Evolutionary conservation across 2,329 filamentous ascomycete species (phyloP).

Genomic region (Curvularia sp.): DNA sequence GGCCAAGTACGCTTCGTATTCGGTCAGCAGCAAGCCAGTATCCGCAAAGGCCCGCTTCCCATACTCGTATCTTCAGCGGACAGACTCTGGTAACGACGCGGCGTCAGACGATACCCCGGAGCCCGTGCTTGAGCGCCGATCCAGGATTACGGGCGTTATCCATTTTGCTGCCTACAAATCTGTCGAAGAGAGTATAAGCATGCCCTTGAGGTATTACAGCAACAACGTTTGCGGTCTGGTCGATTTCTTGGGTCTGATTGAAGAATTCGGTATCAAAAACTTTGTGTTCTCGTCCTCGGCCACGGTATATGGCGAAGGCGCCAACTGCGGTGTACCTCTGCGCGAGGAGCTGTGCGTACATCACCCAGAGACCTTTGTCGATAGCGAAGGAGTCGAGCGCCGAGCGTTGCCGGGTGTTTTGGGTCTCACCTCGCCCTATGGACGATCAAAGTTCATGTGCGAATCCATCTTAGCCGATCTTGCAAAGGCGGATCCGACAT

Average conservation of each 20-base stretch:
- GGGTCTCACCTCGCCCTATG: conserved; percentile 70
- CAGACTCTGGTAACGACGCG: conserved; percentile 45
- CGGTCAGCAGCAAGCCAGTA: conserved; percentile 28
- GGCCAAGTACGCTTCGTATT: conserved; percentile 51
- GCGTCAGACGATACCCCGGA: conserved; percentile 33
- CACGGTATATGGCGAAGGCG: conserved; percentile 66
- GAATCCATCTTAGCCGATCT: conserved; percentile 71
- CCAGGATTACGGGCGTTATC: conserved; percentile 68
- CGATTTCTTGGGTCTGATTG: conserved; percentile 64
- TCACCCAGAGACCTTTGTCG: conserved; percentile 54
- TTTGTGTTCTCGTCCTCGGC: conserved; percentile 74
- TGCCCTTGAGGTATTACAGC: conserved; percentile 69
- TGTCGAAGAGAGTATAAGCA: conserved; percentile 67
- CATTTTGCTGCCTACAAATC: conserved; percentile 74
- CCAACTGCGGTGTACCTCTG: conserved; percentile 57
- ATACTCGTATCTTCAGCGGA: conserved; percentile 39
- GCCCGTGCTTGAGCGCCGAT: conserved; percentile 45
- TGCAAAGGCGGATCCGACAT: conserved; percentile 65
- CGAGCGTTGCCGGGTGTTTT: conserved; percentile 58
- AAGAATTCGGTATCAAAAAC: conserved; percentile 67
- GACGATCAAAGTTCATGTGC: conserved; percentile 71
- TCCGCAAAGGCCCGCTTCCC: conserved; percentile 31
- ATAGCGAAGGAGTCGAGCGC: conserved; percentile 54
- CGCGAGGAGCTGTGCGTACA: conserved; percentile 66
- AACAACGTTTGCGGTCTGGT: conserved; percentile 73